phyloP scores from a whole-genome alignment of 495 filamentous ascomycete species.

The Elaphomyces granulatus region DNA sequence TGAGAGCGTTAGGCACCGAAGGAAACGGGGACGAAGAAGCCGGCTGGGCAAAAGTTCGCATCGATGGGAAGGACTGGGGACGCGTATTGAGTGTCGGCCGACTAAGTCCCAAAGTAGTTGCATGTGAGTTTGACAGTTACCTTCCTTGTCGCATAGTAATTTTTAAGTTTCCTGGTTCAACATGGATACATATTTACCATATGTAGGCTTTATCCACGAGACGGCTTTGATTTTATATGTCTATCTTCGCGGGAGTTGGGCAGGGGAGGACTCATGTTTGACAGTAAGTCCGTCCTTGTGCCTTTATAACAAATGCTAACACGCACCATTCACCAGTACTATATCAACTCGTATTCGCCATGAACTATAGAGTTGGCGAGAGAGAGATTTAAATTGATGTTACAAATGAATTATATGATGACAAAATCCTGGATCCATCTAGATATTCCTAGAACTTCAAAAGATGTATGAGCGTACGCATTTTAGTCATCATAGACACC shows the following conservation, averaged over 20 bases:
- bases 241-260: slow-evolving; percentile 61
- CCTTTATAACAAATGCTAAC: neutral
- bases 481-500: too few relatives aligned
- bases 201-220: slow-evolving; percentile 50
- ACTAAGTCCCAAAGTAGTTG: slow-evolving; percentile 79
- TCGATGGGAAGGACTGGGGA: slow-evolving; percentile 89
- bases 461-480: too few relatives aligned
- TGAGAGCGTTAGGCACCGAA: slow-evolving; percentile 34
- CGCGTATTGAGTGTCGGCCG: slow-evolving; percentile 78
- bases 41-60: slow-evolving; percentile 70
- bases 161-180: too few relatives aligned
- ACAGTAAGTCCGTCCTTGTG: slow-evolving; percentile 42
- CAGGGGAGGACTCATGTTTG: slow-evolving; percentile 58
- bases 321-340: slow-evolving; percentile 33
- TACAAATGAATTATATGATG: too few relatives aligned
- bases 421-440: too few relatives aligned
- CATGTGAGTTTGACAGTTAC: slow-evolving; percentile 39
- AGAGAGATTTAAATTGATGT: too few relatives aligned
- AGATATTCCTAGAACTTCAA: too few relatives aligned
- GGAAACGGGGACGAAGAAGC: slow-evolving; percentile 41
- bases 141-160: too few relatives aligned
- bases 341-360: slow-evolving; percentile 41
- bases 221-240: slow-evolving; percentile 86
- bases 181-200: too few relatives aligned
- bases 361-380: slow-evolving; percentile 5